Conservation (phyloP, 345 rosid genomes). For the Acer negundo region DNA sequence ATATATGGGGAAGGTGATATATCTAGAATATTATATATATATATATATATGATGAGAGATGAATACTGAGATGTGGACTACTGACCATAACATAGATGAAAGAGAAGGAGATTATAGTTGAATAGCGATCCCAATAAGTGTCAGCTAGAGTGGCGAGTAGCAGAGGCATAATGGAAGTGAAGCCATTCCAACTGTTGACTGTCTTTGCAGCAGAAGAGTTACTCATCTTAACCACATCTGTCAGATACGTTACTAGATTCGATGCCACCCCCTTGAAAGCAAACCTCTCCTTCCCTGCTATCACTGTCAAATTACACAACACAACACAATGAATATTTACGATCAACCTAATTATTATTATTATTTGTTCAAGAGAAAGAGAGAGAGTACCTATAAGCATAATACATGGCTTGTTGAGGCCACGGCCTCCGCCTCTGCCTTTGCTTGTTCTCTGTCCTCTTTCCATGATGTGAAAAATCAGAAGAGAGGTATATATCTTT, state of each 20-base stretch:
- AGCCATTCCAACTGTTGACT: slow-evolving; percentile 88
- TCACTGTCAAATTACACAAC: slow-evolving; percentile 33
- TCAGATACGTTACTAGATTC: slow-evolving; percentile 85
- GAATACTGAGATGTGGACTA: slow-evolving; percentile 17
- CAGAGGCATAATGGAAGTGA: slow-evolving; percentile 84
- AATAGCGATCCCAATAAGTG: slow-evolving; percentile 73
- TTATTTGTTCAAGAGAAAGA: not conserved
- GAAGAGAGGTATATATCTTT: not conserved
- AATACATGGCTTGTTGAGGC: slow-evolving; percentile 61
- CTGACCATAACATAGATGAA: slow-evolving; percentile 75
- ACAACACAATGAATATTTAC: not conserved
- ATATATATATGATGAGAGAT: no score
- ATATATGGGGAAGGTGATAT: no score
- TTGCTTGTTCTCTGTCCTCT: slow-evolving; percentile 29
- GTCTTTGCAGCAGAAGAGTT: slow-evolving; percentile 88
- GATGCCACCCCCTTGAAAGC: slow-evolving; percentile 97
- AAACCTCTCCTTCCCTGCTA: slow-evolving; percentile 91
- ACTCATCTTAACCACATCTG: slow-evolving; percentile 78
- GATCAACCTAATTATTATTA: not conserved
- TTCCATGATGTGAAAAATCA: slow-evolving; percentile 30
- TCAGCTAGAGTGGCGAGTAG: slow-evolving; percentile 84
- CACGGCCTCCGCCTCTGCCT: slow-evolving; percentile 18
- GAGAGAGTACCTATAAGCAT: slow-evolving; percentile 68
- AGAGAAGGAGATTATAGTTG: slow-evolving; percentile 74
- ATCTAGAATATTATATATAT: no score